Evolutionary conservation across 345 rosid species (phyloP).

Genomic region (Garcia nutans): DNA sequence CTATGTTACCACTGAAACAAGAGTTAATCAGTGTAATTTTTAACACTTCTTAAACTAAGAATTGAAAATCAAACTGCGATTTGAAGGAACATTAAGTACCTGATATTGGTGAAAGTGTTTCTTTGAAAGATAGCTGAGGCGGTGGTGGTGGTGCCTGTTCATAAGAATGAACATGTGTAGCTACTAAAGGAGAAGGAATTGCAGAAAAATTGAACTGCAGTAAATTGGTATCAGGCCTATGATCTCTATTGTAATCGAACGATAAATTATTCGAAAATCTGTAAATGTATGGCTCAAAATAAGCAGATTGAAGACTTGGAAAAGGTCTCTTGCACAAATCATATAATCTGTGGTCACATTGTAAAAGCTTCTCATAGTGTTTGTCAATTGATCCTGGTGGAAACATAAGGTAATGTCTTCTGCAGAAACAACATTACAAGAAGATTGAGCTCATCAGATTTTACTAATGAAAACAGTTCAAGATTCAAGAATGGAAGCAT

Average conservation of each 20-base stretch:
- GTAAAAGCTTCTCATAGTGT: slow-evolving; percentile 47
- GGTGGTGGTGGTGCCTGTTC: not conserved
- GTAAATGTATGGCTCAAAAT: slow-evolving; percentile 13
- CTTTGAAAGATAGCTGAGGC: not conserved
- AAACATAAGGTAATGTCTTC: slow-evolving; percentile 54
- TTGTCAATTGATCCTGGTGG: slow-evolving; percentile 45
- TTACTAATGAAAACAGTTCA: not conserved
- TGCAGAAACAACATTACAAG: slow-evolving; percentile 16
- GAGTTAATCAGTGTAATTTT: slow-evolving; percentile 10
- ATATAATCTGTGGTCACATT: slow-evolving; percentile 32
- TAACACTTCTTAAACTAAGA: not conserved
- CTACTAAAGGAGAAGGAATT: not conserved
- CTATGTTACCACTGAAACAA: slow-evolving; percentile 20
- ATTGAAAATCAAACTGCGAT: not conserved
- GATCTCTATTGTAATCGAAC: not conserved
- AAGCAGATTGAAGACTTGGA: slow-evolving; percentile 29
- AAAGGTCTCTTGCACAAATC: slow-evolving; percentile 29
- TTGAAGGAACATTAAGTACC: slow-evolving; percentile 4
- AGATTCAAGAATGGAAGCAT: not conserved
- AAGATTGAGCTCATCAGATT: not conserved
- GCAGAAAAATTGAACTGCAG: not conserved
- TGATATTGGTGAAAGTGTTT: slow-evolving; percentile 26
- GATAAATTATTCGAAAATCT: not conserved
- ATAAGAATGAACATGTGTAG: slow-evolving; percentile 8
- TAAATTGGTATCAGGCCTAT: not conserved